These are phyloP conservation scores for Graphilbum fragrans DNA, from an alignment of 2,329 filamentous ascomycete genomes.

Conservation along the genomic window DNA sequence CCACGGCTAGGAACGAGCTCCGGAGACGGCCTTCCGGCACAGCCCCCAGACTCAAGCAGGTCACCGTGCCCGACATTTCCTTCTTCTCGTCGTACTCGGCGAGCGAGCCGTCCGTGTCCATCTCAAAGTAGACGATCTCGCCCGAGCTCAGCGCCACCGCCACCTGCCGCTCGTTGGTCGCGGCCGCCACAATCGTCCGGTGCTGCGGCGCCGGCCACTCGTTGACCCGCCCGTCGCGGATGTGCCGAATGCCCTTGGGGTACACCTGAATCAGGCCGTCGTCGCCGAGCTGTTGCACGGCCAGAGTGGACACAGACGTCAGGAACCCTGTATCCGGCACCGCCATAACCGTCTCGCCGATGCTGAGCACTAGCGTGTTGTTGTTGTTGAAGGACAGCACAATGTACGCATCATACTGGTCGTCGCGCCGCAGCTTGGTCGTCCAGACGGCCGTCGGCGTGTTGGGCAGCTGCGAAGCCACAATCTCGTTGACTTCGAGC, in stretches of 20 bases:
- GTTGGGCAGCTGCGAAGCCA: slow-evolving; percentile 83
- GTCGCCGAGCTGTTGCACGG: slow-evolving; percentile 87
- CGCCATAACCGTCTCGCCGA: slow-evolving; percentile 93
- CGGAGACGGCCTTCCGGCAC: slow-evolving; percentile 82
- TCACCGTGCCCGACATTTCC: slow-evolving; percentile 91
- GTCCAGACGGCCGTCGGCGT: slow-evolving; percentile 93
- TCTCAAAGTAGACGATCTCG: slow-evolving; percentile 96
- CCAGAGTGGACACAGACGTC: slow-evolving; percentile 76
- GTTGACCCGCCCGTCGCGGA: slow-evolving; percentile 66
- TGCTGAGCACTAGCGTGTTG: slow-evolving; percentile 81
- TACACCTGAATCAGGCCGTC: slow-evolving; percentile 90
- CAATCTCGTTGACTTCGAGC: slow-evolving; percentile 84
- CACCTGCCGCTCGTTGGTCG: slow-evolving; percentile 87
- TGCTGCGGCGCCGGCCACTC: slow-evolving; percentile 93
- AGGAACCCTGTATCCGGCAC: slow-evolving; percentile 90
- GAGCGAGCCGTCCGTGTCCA: slow-evolving; percentile 81
- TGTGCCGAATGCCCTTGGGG: slow-evolving; percentile 89
- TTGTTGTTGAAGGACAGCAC: slow-evolving; percentile 86
- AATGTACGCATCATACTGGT: slow-evolving; percentile 88
- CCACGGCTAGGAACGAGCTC: slow-evolving; percentile 89
- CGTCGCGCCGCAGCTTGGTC: slow-evolving; percentile 68
- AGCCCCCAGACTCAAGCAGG: slow-evolving; percentile 83
- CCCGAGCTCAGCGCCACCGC: slow-evolving; percentile 89
- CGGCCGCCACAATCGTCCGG: slow-evolving; percentile 86
- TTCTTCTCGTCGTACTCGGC: slow-evolving; percentile 93